Base-by-base conservation (phyloP, 2,329 filamentous ascomycete species). In the Pseudonectria buxi region DNA sequence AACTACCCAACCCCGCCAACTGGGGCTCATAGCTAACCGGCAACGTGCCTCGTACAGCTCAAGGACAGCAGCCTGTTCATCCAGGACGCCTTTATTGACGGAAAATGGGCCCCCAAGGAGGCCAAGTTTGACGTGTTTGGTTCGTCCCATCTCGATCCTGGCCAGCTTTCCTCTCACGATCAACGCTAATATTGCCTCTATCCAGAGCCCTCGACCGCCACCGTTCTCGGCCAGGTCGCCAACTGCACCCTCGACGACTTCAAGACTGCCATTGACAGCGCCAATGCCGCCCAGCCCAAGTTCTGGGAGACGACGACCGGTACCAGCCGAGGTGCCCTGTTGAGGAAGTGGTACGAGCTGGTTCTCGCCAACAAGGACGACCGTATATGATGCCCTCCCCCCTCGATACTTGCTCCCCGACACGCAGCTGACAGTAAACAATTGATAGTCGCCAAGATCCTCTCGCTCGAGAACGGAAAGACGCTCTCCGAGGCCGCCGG, bases 381-480 rank as follows among this genome's bases (percentile, higher is more conserved):
- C 31, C 40, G 50, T 53, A 47, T 11, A 50, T 44, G 15, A 31
- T 30, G n/a, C 12, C 6, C 4, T n/a, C 12, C 18, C 3, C 14
- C 14, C 14, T 9, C 16, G 3, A 6, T 4, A 3, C 10, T 7
- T 32, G 9, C 31, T 15, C 32, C 16, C 28, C 32, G 16, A n/a
- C 2, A 10, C 13, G n/a, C 34, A 10, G 44, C 39, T 32, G 16
- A 10, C 7, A 4, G 13, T 7, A 13, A 24, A 1, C 22, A 53
- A n/a, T n/a, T 22, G 18, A 22, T 22, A 22, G 50, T 67, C 10
- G 63, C 63, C 14, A 55, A 46, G 30, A 55, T 67, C 25, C 49
- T 67, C 14, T 57, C 57, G 14, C 56, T 63, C 39, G 71, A 78
- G 53, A 77, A 72, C 0, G 74, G 74, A 18, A 78, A 78, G 54